Base-by-base conservation (phyloP, 345 rosid genomes). In the Combretum micranthum region DNA sequence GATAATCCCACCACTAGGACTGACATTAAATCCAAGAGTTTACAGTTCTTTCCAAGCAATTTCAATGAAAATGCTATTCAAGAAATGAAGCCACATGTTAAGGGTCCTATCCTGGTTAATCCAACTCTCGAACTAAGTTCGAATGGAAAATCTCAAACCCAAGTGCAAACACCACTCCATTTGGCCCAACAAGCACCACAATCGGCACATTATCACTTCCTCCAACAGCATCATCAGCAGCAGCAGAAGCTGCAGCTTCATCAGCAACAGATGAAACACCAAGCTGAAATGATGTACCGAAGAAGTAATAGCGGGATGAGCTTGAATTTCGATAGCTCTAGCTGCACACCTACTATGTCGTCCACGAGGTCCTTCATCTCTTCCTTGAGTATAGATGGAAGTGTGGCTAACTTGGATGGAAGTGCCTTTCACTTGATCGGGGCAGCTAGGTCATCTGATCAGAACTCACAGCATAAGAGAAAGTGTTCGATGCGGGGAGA, bases 261-360 rank as follows among this genome's bases (percentile, higher is more conserved):
- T 42, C 84, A 77, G 64, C 86, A 79, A 66, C 87, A 73, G 53
- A 59, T 76, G 80, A 82, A 83, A 72, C 83, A 78, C 60, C 93
- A 84, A 66, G 88, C 93, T 66, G 90, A 88, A 66, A 68, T 80
- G 70, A 72, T 93, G 87, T 84, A 72, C 57, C 69, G 80, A 57
- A 85, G 75, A 62, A 81, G 74, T 64, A 83, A 62, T 45, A 75
- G 80, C 53, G 89, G 89, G 43, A 73, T 83, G n/a, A 81, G 59
- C 74, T 60, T 86, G 73, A 83, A 81, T 70, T 86, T 86, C 59
- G 89, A 86, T 72, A 74, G 79, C 71, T 81, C 93, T 58, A 86
- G 83, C 78, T 80, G 85, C 77, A 83, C 89, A 2, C 93, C 87
- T 15, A 83, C 87, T 16, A 70, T 79, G 87, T 83, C 93, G 10